These are phyloP conservation scores for Karstenula rhodostoma DNA, from an alignment of 2,329 filamentous ascomycete genomes.

Conservation along the genomic window DNA sequence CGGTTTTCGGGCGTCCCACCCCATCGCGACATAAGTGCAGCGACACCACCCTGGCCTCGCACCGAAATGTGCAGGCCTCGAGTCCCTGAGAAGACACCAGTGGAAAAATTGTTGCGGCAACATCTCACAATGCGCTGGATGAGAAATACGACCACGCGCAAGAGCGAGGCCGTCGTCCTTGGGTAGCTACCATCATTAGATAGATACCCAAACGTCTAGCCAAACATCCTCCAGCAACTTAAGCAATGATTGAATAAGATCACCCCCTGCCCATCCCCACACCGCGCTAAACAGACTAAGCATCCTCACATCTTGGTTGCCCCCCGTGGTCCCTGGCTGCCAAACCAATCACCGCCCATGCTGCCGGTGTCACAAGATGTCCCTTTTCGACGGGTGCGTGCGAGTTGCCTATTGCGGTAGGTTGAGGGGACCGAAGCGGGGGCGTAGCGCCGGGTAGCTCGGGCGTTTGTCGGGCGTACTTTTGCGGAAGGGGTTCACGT, in stretches of 20 bases:
- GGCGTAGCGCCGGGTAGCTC: not conserved
- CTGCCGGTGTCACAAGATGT: constrained; percentile 13
- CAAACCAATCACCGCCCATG: constrained; percentile 1
- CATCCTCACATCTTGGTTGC: not conserved
- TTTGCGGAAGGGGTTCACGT: not conserved
- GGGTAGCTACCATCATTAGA: no score
- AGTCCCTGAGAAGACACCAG: not conserved
- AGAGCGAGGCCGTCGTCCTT: no score
- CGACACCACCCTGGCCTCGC: not conserved
- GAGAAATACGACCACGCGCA: no score
- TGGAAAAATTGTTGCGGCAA: no score
- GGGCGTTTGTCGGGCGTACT: not conserved
- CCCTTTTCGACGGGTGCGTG: not conserved
- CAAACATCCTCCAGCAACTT: no score
- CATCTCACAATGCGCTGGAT: no score
- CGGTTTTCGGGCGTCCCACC: not conserved
- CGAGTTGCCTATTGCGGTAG: not conserved
- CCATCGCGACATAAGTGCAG: not conserved
- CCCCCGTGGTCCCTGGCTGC: not conserved
- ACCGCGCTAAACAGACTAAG: not conserved
- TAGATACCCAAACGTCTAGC: no score
- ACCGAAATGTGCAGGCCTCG: not conserved
- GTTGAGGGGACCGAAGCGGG: not conserved
- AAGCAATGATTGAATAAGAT: no score
- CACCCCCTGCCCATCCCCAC: no score